A percentile compares a stretch with the other conserved stretches of the same genome.
phyloP scores from a whole-genome alignment of 2,329 filamentous ascomycete genomes.

The Pezicula neosporulosa region DNA sequence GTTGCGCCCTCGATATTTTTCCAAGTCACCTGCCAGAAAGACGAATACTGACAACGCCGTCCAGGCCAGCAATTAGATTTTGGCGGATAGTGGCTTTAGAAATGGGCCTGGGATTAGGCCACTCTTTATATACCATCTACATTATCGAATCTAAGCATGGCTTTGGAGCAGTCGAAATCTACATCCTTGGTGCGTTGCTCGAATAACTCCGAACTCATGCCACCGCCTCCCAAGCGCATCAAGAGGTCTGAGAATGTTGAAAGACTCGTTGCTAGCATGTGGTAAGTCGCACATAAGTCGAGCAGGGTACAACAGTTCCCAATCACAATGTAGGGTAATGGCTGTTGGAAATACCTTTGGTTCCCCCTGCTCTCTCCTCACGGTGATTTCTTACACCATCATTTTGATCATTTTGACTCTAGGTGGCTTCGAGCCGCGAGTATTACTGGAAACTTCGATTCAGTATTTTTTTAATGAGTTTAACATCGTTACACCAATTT shows the following conservation, averaged over 20 bases:
- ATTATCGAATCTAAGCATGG: background rate
- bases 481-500: too few species aligned
- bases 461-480: too few species aligned
- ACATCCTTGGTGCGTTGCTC: slow-evolving; percentile 61
- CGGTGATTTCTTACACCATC: slow-evolving; percentile 57
- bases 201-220: slow-evolving; percentile 72
- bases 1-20: background rate
- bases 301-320: background rate
- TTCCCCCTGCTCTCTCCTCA: slow-evolving; percentile 58
- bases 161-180: slow-evolving; percentile 32
- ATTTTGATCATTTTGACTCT: slow-evolving; percentile 55
- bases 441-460: too few species aligned
- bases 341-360: slow-evolving; percentile 61
- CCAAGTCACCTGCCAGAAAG: background rate
- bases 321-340: slow-evolving; percentile 47
- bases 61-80: background rate
- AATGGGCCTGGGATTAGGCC: background rate
- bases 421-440: slow-evolving; percentile 42
- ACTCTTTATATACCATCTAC: too few species aligned
- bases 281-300: slow-evolving; percentile 36
- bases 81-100: background rate
- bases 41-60: background rate
- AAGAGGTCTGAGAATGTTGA: slow-evolving; percentile 82
- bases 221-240: slow-evolving; percentile 88
- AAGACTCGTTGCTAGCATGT: slow-evolving; percentile 68